Base-by-base conservation (phyloP, 306 rosid species). In the Begonia masoniana region DNA sequence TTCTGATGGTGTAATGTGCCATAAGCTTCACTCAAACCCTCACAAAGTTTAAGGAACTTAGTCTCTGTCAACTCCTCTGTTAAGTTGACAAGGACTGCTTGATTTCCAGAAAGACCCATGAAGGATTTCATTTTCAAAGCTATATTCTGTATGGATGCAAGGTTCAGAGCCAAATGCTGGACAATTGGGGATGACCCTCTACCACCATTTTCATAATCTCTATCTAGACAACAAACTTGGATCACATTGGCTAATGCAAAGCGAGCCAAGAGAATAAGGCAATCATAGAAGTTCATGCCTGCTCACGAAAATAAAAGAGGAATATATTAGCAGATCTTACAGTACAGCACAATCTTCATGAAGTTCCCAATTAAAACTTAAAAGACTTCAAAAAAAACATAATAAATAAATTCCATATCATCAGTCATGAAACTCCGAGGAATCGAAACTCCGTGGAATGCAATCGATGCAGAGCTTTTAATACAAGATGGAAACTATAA, bases 221-320 rank as follows among this genome's bases (percentile, higher is more conserved):
- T 70, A 50, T 24, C 61, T 55, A 73, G 65, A 67, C 52, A 19
- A 62, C 56, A 62, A 58, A 86, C 76, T 58, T 71, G 63, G 51
- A 67, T 76, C 64, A 70, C 42, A 71, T 75, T 83, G 72, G 88
- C 82, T 60, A 83, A 68, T 41, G 80, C 58, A 48, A 81, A 63
- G 68, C 61, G 67, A 42, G 79, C 69, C 47, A 91, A 41, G 73
- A 91, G 77, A 35, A 70, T 58, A 54, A 83, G 64, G 81, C 83
- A 81, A 71, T 91, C 99, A 63, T 48, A 73, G 55, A 86, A 86
- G 65, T 91, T 81, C 96, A 86, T 86, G 73, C 99, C 89, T 82
- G 94, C 67, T 31, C 39, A 72, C 51, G 62, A 62, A 65, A 66
- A 56, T 13, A 52, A 59, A 63, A 5, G 65, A 54, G 50, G 47